Percentiles rank a stretch among this genome's conserved stretches.
phyloP scores from a whole-genome alignment of 768 basidiomycete species.

The Panaeolus papilionaceus region DNA sequence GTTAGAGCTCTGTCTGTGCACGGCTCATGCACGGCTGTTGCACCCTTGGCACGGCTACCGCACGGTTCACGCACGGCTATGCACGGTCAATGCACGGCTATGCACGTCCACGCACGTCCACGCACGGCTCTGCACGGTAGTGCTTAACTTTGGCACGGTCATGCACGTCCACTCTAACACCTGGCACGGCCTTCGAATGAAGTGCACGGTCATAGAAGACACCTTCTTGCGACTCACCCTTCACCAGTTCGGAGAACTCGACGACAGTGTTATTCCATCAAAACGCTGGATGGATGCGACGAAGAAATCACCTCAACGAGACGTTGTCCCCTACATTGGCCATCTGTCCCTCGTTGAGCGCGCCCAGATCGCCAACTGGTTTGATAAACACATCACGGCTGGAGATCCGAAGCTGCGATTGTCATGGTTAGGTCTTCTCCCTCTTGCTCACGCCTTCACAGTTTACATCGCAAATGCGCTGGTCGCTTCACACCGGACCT shows the following conservation, averaged over 20 bases:
- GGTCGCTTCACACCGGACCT: background rate
- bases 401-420: background rate
- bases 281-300: conserved; percentile 20
- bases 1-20: too few relatives aligned
- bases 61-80: too few relatives aligned
- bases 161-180: too few relatives aligned
- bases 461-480: conserved; percentile 13
- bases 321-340: conserved; percentile 14
- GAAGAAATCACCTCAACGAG: background rate
- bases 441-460: conserved; percentile 19
- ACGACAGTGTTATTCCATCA: conserved; percentile 6
- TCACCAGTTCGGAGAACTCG: background rate
- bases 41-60: too few relatives aligned
- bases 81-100: too few relatives aligned
- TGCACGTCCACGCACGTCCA: too few relatives aligned
- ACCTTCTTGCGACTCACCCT: background rate
- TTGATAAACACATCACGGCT: background rate
- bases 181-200: too few relatives aligned
- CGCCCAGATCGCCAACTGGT: conserved; percentile 22
- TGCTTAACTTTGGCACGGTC: too few relatives aligned
- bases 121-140: too few relatives aligned
- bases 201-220: too few relatives aligned
- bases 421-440: conserved; percentile 16
- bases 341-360: conserved; percentile 20
- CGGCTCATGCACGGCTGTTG: too few relatives aligned